Conservation (phyloP, 345 rosid species). For the Melaleuca quinquenervia region DNA sequence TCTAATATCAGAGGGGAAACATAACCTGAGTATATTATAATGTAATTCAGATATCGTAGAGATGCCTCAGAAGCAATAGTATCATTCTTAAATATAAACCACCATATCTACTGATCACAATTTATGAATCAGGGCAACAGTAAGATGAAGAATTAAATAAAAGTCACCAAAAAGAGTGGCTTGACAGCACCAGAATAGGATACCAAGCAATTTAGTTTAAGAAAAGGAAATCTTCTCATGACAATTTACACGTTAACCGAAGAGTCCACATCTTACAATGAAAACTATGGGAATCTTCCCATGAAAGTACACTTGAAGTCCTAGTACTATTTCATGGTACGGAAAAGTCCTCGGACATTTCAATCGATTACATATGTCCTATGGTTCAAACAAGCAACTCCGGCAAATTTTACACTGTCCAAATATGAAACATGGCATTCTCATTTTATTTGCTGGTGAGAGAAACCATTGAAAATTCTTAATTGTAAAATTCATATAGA, state of each 20-base stretch:
- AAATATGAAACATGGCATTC: neutral
- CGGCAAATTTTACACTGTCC: neutral
- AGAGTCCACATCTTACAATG: neutral
- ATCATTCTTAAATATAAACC: neutral
- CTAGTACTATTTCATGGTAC: neutral
- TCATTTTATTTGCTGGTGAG: neutral
- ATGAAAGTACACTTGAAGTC: neutral
- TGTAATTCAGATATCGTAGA: neutral
- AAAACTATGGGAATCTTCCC: neutral
- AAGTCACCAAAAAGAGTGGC: neutral
- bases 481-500: neutral
- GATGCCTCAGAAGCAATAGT: neutral
- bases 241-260: neutral
- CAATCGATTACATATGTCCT: neutral
- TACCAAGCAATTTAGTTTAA: neutral
- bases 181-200: neutral
- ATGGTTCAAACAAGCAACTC: neutral
- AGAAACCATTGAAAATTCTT: neutral
- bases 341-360: neutral
- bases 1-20: neutral
- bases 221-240: neutral
- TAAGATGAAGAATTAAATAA: neutral
- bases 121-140: neutral
- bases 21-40: neutral
- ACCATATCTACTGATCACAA: neutral